Evolutionary conservation across 371 early-diverging fungal species (phyloP).

Genomic region (Fennellomyces sp.): DNA sequence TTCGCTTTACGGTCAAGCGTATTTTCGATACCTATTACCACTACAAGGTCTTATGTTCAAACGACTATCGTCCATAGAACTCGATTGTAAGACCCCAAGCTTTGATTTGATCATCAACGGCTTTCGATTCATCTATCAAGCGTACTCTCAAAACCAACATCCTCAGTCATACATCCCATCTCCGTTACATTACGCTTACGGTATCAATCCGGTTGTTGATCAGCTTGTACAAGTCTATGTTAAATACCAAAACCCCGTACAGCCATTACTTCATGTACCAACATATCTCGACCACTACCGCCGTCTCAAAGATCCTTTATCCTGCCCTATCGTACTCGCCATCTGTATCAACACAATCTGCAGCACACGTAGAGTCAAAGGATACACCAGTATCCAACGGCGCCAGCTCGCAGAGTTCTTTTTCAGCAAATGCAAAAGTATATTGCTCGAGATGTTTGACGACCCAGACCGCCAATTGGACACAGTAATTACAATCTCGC

Average conservation of each 20-base stretch:
- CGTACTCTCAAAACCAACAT: no score
- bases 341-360: slow-evolving; percentile 8
- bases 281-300: slow-evolving; percentile 10
- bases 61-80: no score
- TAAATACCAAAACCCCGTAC: background rate
- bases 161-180: no score
- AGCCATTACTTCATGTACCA: slow-evolving; percentile 11
- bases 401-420: slow-evolving; percentile 20
- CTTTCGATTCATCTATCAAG: background rate
- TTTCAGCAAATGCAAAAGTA: slow-evolving; percentile 7
- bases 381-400: slow-evolving; percentile 1
- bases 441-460: slow-evolving; percentile 20
- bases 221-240: slow-evolving; percentile 2
- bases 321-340: slow-evolving; percentile 10
- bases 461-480: slow-evolving; percentile 20
- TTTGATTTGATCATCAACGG: background rate
- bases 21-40: slow-evolving; percentile 14
- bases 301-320: slow-evolving; percentile 5
- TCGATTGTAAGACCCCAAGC: no score
- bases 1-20: slow-evolving; percentile 4
- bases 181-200: no score
- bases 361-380: background rate
- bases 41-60: no score
- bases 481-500: slow-evolving; percentile 7
- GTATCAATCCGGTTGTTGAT: background rate